Evolutionary conservation across 2,329 filamentous ascomycete species (phyloP).

Genomic region (Cephalotrichum gorgonifer): DNA sequence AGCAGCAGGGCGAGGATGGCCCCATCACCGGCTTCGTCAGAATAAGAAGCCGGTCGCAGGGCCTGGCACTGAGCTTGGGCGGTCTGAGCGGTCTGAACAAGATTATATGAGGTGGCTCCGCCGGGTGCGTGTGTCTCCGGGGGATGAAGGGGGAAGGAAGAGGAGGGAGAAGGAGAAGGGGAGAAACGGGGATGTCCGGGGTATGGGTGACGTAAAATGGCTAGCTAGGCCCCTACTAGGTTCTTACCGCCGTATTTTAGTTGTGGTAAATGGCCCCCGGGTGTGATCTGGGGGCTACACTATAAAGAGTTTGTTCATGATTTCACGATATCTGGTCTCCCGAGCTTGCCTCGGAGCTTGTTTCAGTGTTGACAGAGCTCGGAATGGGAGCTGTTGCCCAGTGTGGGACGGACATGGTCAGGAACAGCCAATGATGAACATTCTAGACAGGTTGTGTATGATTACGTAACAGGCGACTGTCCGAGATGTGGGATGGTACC

Average conservation of each 20-base stretch:
- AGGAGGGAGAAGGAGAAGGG: not conserved
- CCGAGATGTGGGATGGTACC: no score
- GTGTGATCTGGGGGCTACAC: not conserved
- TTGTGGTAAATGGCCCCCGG: slow-evolving; percentile 1
- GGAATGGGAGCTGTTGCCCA: no score
- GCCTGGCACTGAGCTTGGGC: slow-evolving; percentile 83
- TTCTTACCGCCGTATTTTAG: not conserved
- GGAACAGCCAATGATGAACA: no score
- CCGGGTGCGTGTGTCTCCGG: not conserved
- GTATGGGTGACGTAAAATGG: slow-evolving; percentile 1
- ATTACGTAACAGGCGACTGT: no score
- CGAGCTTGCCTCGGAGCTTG: no score
- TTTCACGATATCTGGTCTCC: no score
- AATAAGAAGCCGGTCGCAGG: slow-evolving; percentile 94
- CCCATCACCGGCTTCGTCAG: slow-evolving; percentile 95
- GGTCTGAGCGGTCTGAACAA: slow-evolving; percentile 93
- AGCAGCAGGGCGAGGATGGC: slow-evolving; percentile 91
- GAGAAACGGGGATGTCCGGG: not conserved
- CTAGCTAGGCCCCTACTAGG: not conserved
- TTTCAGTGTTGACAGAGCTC: no score
- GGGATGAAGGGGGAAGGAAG: not conserved
- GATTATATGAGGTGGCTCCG: slow-evolving; percentile 31
- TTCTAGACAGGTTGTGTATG: no score
- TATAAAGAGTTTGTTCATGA: not conserved
- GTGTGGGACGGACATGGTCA: no score